These are phyloP conservation scores for Kazachstania martiniae DNA, from an alignment of 805 yeast genomes.

Conservation along the genomic window DNA sequence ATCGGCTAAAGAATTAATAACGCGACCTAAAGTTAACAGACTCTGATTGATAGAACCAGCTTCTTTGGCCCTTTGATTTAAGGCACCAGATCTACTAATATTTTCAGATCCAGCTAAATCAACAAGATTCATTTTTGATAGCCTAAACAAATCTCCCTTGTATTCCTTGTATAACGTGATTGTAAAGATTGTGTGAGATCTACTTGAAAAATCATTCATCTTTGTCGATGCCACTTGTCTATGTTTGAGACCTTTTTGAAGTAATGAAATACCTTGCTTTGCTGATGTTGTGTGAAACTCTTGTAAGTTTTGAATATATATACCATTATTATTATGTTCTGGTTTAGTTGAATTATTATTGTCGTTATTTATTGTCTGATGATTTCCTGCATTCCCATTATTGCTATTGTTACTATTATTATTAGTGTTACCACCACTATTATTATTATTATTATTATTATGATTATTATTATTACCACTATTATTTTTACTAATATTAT, in stretches of 20 bases:
- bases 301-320: constrained; percentile 52
- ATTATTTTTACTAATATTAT: neutral
- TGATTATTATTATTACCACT: neutral
- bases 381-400: neutral
- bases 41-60: constrained; percentile 91
- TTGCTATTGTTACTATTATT: too few species aligned
- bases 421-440: neutral
- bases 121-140: constrained; percentile 74
- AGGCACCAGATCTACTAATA: constrained; percentile 78
- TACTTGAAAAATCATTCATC: constrained; percentile 60
- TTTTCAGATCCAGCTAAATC: constrained; percentile 96
- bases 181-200: constrained; percentile 72
- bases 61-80: constrained; percentile 76
- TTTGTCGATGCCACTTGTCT: constrained; percentile 65
- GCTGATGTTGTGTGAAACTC: constrained; percentile 48
- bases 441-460: neutral
- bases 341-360: constrained; percentile 1
- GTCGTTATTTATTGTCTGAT: too few species aligned
- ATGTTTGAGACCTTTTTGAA: constrained; percentile 46
- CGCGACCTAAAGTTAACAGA: constrained; percentile 77
- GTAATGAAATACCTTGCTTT: constrained; percentile 42
- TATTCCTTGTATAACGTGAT: constrained; percentile 44
- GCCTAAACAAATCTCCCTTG: constrained; percentile 37
- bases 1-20: constrained; percentile 64
- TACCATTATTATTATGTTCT: constrained; percentile 22